Percentiles rank a stretch among this genome's conserved stretches.
Evolutionary conservation across 2,329 filamentous ascomycete species (phyloP).

Genomic region (Aureobasidium sp.): DNA sequence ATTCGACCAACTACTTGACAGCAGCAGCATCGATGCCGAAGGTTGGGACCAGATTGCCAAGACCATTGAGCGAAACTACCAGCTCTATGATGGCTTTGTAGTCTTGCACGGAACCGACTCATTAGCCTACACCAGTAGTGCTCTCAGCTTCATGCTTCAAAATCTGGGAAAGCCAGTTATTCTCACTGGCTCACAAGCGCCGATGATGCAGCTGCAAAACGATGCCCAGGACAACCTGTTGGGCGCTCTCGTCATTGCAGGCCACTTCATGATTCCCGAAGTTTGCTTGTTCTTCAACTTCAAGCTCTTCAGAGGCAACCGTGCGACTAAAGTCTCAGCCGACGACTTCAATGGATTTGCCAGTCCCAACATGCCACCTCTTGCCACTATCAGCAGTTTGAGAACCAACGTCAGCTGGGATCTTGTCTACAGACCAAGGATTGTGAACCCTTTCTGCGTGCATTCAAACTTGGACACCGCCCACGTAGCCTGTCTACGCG

Average conservation of each 20-base stretch:
- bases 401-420: slow-evolving; percentile 76
- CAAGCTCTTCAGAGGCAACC: slow-evolving; percentile 79
- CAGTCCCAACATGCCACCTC: slow-evolving; percentile 74
- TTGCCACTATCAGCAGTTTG: slow-evolving; percentile 73
- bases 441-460: slow-evolving; percentile 65
- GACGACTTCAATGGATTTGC: slow-evolving; percentile 81
- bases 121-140: slow-evolving; percentile 77
- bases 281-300: slow-evolving; percentile 93
- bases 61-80: slow-evolving; percentile 76
- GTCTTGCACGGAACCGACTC: slow-evolving; percentile 88
- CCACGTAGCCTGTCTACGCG: slow-evolving; percentile 81
- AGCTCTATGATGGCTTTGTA: slow-evolving; percentile 82
- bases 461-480: slow-evolving; percentile 70
- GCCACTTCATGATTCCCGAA: slow-evolving; percentile 87
- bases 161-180: slow-evolving; percentile 88
- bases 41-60: slow-evolving; percentile 80
- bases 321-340: slow-evolving; percentile 79
- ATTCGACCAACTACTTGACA: slow-evolving; percentile 77
- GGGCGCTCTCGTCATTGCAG: slow-evolving; percentile 79
- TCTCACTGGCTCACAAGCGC: slow-evolving; percentile 61
- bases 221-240: slow-evolving; percentile 88
- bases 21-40: slow-evolving; percentile 76
- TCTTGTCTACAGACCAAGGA: slow-evolving; percentile 64
- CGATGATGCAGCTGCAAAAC: slow-evolving; percentile 83
- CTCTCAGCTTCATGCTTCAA: slow-evolving; percentile 86